A percentile compares a stretch with the other conserved stretches of the same genome.
phyloP scores from a whole-genome alignment of 441 rosid species.

The Sinapis alba region DNA sequence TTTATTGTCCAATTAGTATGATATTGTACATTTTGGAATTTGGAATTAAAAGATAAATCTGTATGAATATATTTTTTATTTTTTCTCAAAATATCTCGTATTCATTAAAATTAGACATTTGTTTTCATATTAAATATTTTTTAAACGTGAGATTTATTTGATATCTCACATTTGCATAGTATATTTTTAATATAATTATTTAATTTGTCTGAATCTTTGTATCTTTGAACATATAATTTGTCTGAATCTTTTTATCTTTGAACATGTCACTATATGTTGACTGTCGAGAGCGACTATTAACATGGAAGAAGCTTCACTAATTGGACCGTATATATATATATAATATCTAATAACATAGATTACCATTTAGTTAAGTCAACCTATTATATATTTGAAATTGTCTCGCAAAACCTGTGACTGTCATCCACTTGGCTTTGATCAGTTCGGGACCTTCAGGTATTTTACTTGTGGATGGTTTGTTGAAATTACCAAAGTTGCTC shows the following conservation, averaged over 20 bases:
- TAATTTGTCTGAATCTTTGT: no score
- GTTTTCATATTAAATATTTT: no score
- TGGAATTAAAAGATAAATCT: no score
- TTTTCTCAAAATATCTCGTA: no score
- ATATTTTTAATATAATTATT: no score
- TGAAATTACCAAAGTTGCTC: neutral
- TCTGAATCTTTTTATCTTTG: neutral
- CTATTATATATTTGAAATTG: neutral
- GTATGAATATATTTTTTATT: no score
- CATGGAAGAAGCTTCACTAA: neutral
- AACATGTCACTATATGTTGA: neutral
- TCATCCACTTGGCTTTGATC: neutral
- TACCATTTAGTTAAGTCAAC: neutral
- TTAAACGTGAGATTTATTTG: no score
- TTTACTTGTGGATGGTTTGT: neutral
- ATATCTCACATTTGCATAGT: no score
- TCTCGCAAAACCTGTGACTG: neutral
- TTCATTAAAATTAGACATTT: no score
- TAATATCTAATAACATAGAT: neutral
- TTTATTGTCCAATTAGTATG: no score
- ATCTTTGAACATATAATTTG: no score
- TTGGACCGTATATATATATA: slow-evolving; percentile 15
- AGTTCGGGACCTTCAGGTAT: neutral
- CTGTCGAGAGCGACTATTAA: neutral
- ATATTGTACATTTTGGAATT: no score